Conservation (phyloP, 176 grass and related monocot genomes). For the Lolium multiflorum region DNA sequence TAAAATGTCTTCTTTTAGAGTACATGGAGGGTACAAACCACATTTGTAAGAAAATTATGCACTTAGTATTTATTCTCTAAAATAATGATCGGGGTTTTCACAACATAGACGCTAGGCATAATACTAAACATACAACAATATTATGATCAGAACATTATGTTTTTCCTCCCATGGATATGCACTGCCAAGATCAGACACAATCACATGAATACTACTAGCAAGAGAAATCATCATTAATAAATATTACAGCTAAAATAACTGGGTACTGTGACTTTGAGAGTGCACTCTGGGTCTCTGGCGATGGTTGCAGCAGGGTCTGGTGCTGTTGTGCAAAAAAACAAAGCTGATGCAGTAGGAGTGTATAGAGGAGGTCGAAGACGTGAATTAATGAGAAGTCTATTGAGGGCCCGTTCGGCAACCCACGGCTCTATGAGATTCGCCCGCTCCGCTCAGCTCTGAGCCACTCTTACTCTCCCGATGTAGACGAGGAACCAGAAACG, state of each 20-base stretch:
- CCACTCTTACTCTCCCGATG: too few species aligned
- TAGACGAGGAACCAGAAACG: too few species aligned
- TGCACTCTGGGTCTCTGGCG: not conserved
- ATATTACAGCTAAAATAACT: constrained; percentile 3
- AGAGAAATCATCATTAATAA: not conserved
- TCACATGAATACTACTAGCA: constrained; percentile 11
- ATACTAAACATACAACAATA: constrained; percentile 1
- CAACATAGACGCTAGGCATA: not conserved
- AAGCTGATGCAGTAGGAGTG: not conserved
- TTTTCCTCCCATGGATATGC: not conserved
- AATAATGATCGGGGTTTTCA: not conserved
- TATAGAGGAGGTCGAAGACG: not conserved
- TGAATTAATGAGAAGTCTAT: not conserved
- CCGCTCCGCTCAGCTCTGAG: too few species aligned
- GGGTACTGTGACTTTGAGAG: not conserved
- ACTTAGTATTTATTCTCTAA: not conserved
- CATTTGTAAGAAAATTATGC: not conserved
- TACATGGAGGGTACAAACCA: not conserved
- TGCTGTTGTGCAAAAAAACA: not conserved
- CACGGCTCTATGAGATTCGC: too few species aligned
- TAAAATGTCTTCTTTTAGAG: not conserved
- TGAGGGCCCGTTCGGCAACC: too few species aligned
- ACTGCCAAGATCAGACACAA: not conserved
- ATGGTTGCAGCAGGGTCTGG: constrained; percentile 3
- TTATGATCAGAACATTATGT: not conserved